phyloP scores from a whole-genome alignment of 257 asterid species.

The Forsythia viridissima region DNA sequence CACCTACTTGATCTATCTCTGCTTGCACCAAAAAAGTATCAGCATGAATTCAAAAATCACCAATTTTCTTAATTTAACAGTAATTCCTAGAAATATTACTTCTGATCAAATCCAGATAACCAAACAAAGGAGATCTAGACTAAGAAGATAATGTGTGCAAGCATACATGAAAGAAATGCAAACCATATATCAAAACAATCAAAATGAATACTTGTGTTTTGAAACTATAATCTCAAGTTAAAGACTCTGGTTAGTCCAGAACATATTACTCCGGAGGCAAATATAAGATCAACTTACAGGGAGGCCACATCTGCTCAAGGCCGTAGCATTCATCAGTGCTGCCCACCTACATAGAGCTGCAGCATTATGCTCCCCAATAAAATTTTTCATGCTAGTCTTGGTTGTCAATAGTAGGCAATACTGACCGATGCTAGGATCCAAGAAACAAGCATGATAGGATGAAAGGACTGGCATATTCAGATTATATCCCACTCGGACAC shows the following conservation, averaged over 20 bases:
- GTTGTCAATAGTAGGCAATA: conserved; percentile 82
- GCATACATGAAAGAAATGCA: not conserved
- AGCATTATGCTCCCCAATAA: conserved; percentile 81
- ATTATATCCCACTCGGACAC: conserved; percentile 45
- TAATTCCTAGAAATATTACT: not conserved
- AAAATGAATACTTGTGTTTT: not conserved
- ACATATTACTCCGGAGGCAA: conserved; percentile 18
- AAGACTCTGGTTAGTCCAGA: conserved; percentile 11
- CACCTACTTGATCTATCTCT: not conserved
- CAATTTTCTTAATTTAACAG: not conserved
- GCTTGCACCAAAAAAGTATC: not conserved
- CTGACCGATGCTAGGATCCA: conserved; percentile 90
- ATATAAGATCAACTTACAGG: conserved; percentile 66
- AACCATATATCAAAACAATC: not conserved
- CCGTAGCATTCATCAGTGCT: conserved; percentile 62
- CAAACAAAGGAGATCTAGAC: not conserved
- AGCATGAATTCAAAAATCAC: not conserved
- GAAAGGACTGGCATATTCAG: conserved; percentile 49
- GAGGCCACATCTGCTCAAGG: conserved; percentile 86
- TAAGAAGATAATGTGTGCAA: not conserved
- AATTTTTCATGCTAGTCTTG: conserved; percentile 78
- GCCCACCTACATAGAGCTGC: conserved; percentile 73
- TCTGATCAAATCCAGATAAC: not conserved
- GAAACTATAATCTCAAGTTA: conserved; percentile 14
- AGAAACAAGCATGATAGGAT: conserved; percentile 55